phyloP scores from a whole-genome alignment of 352 stramenopile species.

The Globisporangium camurandrum region DNA sequence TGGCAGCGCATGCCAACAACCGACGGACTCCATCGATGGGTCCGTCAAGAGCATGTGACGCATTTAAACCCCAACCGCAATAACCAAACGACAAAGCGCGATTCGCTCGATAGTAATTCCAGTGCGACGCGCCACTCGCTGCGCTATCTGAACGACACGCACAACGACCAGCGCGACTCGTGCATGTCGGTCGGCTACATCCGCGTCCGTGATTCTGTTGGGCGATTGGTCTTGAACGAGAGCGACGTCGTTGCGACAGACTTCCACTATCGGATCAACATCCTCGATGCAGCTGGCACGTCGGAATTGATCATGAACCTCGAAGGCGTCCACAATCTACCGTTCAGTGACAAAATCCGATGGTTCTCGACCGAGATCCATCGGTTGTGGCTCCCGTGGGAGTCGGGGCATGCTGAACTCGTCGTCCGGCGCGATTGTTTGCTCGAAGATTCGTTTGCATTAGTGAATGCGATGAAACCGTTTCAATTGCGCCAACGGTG shows the following conservation, averaged over 20 bases:
- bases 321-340: slow-evolving; percentile 68
- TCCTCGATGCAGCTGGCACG: slow-evolving; percentile 52
- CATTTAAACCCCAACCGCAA: slow-evolving; percentile 9
- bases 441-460: slow-evolving; percentile 81
- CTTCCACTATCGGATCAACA: slow-evolving; percentile 80
- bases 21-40: slow-evolving; percentile 67
- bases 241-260: slow-evolving; percentile 70
- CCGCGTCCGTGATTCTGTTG: slow-evolving; percentile 63
- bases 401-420: slow-evolving; percentile 71
- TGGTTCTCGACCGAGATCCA: slow-evolving; percentile 84
- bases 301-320: slow-evolving; percentile 84
- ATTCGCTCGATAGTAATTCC: slow-evolving; percentile 49
- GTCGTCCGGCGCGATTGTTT: slow-evolving; percentile 74
- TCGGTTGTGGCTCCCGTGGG: slow-evolving; percentile 75
- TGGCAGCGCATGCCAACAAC: slow-evolving; percentile 76
- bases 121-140: slow-evolving; percentile 29
- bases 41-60: slow-evolving; percentile 27
- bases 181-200: slow-evolving; percentile 70
- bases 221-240: slow-evolving; percentile 70
- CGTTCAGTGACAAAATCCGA: slow-evolving; percentile 68
- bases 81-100: no score
- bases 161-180: slow-evolving; percentile 48
- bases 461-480: slow-evolving; percentile 70
- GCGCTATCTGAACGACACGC: no score
- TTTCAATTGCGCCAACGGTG: slow-evolving; percentile 79